Base-by-base conservation (phyloP, 257 asterid genomes). In the Primulina huaijiensis region DNA sequence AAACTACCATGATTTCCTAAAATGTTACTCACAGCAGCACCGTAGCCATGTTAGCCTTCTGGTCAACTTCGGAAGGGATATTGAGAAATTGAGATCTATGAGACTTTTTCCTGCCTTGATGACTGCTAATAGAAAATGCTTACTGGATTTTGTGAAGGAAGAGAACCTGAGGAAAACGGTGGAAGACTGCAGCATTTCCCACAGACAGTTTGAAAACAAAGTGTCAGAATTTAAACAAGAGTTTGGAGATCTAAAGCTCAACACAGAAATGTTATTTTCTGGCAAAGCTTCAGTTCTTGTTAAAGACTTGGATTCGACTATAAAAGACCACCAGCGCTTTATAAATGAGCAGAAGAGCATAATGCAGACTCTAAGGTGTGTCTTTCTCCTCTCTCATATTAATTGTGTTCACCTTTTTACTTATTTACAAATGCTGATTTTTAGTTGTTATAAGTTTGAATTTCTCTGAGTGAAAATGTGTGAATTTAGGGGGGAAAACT, bases 301-400 rank as follows among this genome's bases (percentile, higher is more conserved):
- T 62, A 85, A 88, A 72, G 97, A 89, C 67, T 77, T 91, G 81
- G 97, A 89, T 68, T 60, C 76, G 76, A 73, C 87, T 38, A 81
- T 94, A 50, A 86, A 85, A 70, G 96, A 88, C 58, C 96, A 81
- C 73, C 97, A 86, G 75, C 79, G 76, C 64, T 79, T 80, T 70
- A 80, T 82, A 72, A 82, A 74, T 78, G 97, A 91, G 85, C 99
- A 94, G 75, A 85, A 86, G 79, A 86, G 97, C 83, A 91, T 94
- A 75, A 86, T 94, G 97, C 97, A 86, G 81, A 88, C 96, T 73
- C 83, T 94, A 73, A 88, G 99, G 99, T 94, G 65, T 35, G 64
- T 64, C 76, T 46, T 70, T 52, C 62, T 61, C 8, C 60, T 67
- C 65, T 60, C 53, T 30, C 67, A 2, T n/a, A 19, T 75, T 17